Base-by-base conservation (phyloP, 192 early-diverging fungal species). In the Allomyces arbusculus region DNA sequence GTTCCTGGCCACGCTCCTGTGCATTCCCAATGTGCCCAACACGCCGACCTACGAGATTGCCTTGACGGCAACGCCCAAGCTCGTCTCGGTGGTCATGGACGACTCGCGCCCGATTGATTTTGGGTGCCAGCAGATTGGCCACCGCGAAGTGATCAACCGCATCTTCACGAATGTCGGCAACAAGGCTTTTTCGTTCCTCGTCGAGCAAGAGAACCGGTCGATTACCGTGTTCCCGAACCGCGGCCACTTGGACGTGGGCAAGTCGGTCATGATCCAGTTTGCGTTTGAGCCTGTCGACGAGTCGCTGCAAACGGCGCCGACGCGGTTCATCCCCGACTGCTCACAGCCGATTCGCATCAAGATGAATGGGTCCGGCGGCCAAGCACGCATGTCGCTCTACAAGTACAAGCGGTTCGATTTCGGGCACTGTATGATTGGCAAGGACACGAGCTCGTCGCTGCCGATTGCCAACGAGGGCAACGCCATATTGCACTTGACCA, bases 371-470 rank as follows among this genome's bases (percentile, higher is more conserved):
- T 82, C 76, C 10, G 83, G 83, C 22, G 83, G 83, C 3, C 76
- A 74, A 66, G 76, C 80, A 0, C 80, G 79, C 66, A 75, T 76
- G 22, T 84, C 83, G 4, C 67, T 84, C 7, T 61, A 72, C 10
- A 73, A 77, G 64, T 83, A 84, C 65, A 67, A 79, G 24, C 61
- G 81, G 22, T 84, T 84, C 69, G 83, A 84, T 67, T 84, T 84
- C 67, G 83, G 83, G 23, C 79, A 84, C 66, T 84, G 83, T 68
- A 81, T 84, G 78, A 82, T 83, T 55, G 83, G 83, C 23, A 84
- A 84, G 55, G 80, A 84, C 63, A 81, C 82, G 8, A 70, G 73
- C 28, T 81, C 80, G 23, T 75, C 74, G 40, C 68, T 84, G 19
- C 83, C 83, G 14, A 79, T 84, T 45, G 72, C 71, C 16, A 84